Percentiles rank a stretch among this genome's conserved stretches.
Evolutionary conservation across 495 filamentous ascomycete genomes (phyloP).

Genomic region (Lepraria neglecta): DNA sequence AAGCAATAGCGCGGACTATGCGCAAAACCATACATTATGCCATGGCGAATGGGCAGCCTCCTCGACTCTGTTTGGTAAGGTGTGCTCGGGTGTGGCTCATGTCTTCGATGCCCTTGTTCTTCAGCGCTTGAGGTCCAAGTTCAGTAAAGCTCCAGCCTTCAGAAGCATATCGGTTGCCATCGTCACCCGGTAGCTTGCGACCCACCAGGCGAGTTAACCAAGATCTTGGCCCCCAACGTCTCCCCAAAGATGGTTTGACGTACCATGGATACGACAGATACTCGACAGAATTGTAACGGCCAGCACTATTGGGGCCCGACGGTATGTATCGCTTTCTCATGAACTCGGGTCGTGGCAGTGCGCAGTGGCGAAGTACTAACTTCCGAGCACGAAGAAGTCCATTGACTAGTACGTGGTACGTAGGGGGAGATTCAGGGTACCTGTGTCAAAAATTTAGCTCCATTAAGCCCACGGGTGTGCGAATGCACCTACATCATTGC

Average conservation of each 20-base stretch:
- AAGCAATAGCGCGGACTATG: not conserved
- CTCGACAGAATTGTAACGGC: slow-evolving; percentile 42
- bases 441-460: slow-evolving; percentile 27
- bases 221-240: slow-evolving; percentile 52
- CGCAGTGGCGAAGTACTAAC: slow-evolving; percentile 49
- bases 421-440: slow-evolving; percentile 39
- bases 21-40: no score
- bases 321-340: slow-evolving; percentile 12
- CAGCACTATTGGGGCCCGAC: slow-evolving; percentile 23
- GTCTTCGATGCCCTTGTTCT: slow-evolving; percentile 47
- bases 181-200: slow-evolving; percentile 51
- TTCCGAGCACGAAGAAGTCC: slow-evolving; percentile 41
- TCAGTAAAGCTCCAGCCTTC: slow-evolving; percentile 51
- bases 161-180: slow-evolving; percentile 49
- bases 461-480: not conserved
- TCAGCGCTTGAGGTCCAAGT: slow-evolving; percentile 50
- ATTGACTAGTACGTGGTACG: slow-evolving; percentile 36
- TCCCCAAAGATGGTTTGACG: slow-evolving; percentile 52
- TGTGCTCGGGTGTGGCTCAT: slow-evolving; percentile 37
- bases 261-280: slow-evolving; percentile 45
- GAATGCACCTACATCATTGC: slow-evolving; percentile 52
- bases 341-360: slow-evolving; percentile 42
- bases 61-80: slow-evolving; percentile 36
- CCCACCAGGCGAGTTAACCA: slow-evolving; percentile 50
- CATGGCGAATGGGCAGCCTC: slow-evolving; percentile 47